A percentile compares a stretch with the other conserved stretches of the same genome.
Conservation (phyloP, 805 yeast species). For the Barnettozyma californica region DNA sequence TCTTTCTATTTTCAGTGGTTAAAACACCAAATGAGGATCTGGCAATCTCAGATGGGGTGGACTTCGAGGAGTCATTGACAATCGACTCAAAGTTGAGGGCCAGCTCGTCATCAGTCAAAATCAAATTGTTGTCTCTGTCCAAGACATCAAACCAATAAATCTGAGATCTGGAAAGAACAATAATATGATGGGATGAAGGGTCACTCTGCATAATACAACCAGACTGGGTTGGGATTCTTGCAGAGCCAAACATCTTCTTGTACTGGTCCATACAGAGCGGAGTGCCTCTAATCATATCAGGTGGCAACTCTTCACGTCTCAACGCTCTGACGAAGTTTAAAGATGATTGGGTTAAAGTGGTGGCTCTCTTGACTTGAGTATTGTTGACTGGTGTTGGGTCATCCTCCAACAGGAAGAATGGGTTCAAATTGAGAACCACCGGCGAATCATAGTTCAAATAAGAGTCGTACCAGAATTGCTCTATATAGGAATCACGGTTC, state of each 20-base stretch:
- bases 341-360: slow-evolving; percentile 70
- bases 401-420: slow-evolving; percentile 84
- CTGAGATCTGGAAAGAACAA: slow-evolving; percentile 79
- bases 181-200: slow-evolving; percentile 67
- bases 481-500: slow-evolving; percentile 73
- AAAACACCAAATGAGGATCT: slow-evolving; percentile 84
- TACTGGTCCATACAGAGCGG: slow-evolving; percentile 91
- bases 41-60: slow-evolving; percentile 57
- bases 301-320: slow-evolving; percentile 65
- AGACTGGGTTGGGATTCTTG: slow-evolving; percentile 75
- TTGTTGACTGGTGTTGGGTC: slow-evolving; percentile 61
- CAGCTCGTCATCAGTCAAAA: slow-evolving; percentile 70
- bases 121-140: slow-evolving; percentile 63
- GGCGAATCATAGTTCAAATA: slow-evolving; percentile 84
- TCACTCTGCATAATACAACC: slow-evolving; percentile 89
- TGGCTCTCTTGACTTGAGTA: slow-evolving; percentile 72
- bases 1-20: slow-evolving; percentile 83
- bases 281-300: slow-evolving; percentile 60
- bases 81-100: slow-evolving; percentile 71
- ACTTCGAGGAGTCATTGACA: slow-evolving; percentile 57
- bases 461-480: slow-evolving; percentile 92
- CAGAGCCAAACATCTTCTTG: slow-evolving; percentile 77
- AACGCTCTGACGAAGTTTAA: slow-evolving; percentile 76
- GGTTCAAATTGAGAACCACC: slow-evolving; percentile 87
- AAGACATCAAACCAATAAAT: slow-evolving; percentile 94